Evolutionary conservation across 345 rosid genomes (phyloP).

Genomic region (Fremontodendron californicum): DNA sequence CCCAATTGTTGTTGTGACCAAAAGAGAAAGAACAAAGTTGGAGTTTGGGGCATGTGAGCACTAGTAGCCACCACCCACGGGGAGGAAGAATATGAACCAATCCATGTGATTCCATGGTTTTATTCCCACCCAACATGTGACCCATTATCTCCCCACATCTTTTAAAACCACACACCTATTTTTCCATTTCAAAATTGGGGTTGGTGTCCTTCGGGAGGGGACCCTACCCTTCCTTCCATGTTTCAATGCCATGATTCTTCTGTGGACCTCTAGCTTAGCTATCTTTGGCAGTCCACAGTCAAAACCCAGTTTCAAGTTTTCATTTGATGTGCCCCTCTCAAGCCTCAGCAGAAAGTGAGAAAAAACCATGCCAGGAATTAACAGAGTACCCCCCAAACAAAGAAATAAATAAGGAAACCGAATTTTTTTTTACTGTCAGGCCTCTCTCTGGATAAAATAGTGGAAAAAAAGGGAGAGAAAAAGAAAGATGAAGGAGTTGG

Average conservation of each 20-base stretch:
- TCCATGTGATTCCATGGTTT: constrained; percentile 30
- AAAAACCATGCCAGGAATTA: background rate
- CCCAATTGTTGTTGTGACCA: constrained; percentile 5
- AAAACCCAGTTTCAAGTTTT: background rate
- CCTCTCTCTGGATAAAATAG: background rate
- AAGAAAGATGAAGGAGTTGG: background rate
- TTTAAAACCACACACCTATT: constrained; percentile 13
- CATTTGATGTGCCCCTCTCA: background rate
- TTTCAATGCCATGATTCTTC: background rate
- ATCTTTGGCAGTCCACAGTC: constrained; percentile 8
- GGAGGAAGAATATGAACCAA: background rate
- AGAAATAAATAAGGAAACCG: background rate
- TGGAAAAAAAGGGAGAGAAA: background rate
- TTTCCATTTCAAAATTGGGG: background rate
- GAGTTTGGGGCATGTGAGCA: constrained; percentile 12
- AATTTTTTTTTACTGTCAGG: background rate
- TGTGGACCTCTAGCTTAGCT: background rate
- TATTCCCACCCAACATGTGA: constrained; percentile 31
- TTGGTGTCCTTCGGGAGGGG: background rate
- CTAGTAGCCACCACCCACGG: background rate
- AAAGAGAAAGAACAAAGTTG: constrained; percentile 9
- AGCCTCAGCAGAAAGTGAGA: background rate
- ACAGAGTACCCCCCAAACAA: background rate
- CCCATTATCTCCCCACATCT: constrained; percentile 14
- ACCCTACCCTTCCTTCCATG: background rate